Conservation (phyloP, 2,329 filamentous ascomycete species). For the Penicillium sp. region DNA sequence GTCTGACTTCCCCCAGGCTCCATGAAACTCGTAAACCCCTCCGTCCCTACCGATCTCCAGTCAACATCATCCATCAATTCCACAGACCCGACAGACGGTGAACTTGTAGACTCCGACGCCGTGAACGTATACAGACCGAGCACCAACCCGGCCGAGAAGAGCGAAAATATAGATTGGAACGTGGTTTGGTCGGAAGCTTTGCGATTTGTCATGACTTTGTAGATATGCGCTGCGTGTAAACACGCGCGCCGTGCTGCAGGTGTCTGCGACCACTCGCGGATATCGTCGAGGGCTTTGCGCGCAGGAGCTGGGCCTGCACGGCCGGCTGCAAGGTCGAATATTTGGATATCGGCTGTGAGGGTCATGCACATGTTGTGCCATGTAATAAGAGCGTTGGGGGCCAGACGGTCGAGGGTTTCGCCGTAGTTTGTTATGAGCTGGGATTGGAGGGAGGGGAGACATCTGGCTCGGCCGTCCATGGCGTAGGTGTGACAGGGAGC, state of each 20-base stretch:
- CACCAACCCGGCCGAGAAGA: constrained; percentile 53
- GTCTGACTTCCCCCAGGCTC: constrained; percentile 31
- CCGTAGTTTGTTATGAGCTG: constrained; percentile 39
- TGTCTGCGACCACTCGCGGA: constrained; percentile 52
- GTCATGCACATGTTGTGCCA: constrained; percentile 56
- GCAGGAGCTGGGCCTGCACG: constrained; percentile 49
- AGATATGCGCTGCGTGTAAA: constrained; percentile 54
- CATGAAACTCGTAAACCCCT: constrained; percentile 46
- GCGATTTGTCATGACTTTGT: constrained; percentile 51
- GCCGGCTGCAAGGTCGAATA: constrained; percentile 54
- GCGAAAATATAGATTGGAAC: constrained; percentile 50
- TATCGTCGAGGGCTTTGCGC: constrained; percentile 50
- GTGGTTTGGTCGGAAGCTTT: constrained; percentile 54
- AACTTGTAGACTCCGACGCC: constrained; percentile 30
- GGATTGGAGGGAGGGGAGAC: constrained; percentile 34
- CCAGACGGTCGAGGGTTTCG: constrained; percentile 43
- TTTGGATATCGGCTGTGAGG: constrained; percentile 51
- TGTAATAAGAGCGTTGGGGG: constrained; percentile 51
- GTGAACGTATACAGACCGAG: constrained; percentile 55
- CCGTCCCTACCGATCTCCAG: constrained; percentile 48
- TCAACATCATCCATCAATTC: constrained; percentile 51
- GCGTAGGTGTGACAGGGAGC: constrained; percentile 48
- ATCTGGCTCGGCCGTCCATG: constrained; percentile 48
- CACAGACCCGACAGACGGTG: constrained; percentile 33
- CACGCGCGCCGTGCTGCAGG: constrained; percentile 51